Conservation (phyloP, 139 green algal species). For the Edaphochlamys debaryana region DNA sequence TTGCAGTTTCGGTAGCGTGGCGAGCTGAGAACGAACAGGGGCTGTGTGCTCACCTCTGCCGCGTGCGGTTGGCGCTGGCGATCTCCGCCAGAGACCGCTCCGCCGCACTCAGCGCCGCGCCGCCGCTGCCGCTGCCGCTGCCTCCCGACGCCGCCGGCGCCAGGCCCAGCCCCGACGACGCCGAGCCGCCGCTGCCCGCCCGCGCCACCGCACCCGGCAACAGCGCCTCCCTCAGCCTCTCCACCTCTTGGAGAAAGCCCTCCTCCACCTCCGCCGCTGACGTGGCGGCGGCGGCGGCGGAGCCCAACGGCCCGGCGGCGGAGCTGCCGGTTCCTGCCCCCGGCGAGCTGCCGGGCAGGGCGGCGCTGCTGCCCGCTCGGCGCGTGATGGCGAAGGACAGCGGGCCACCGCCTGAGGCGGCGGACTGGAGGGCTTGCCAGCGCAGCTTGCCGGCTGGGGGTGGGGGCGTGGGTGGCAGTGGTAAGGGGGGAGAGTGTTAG, state of each 20-base stretch:
- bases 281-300: background rate
- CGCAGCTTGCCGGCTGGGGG: constrained; percentile 19
- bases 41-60: background rate
- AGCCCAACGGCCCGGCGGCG: background rate
- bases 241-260: background rate
- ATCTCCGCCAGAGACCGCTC: background rate
- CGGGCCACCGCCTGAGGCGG: background rate
- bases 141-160: background rate
- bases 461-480: too few relatives aligned
- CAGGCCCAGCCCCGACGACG: background rate
- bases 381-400: background rate
- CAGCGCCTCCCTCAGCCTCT: too few relatives aligned
- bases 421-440: constrained; percentile 12
- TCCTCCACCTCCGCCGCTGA: constrained; percentile 2
- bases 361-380: background rate
- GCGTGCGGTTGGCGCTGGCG: background rate
- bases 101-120: background rate
- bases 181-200: background rate
- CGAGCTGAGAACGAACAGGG: too few relatives aligned
- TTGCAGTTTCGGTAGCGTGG: too few relatives aligned
- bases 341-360: too few relatives aligned
- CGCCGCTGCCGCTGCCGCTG: background rate
- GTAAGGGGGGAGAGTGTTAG: too few relatives aligned
- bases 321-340: background rate
- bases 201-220: background rate